These are phyloP conservation scores for Dipodascopsis tothii DNA, from an alignment of 805 yeast genomes.

Conservation along the genomic window DNA sequence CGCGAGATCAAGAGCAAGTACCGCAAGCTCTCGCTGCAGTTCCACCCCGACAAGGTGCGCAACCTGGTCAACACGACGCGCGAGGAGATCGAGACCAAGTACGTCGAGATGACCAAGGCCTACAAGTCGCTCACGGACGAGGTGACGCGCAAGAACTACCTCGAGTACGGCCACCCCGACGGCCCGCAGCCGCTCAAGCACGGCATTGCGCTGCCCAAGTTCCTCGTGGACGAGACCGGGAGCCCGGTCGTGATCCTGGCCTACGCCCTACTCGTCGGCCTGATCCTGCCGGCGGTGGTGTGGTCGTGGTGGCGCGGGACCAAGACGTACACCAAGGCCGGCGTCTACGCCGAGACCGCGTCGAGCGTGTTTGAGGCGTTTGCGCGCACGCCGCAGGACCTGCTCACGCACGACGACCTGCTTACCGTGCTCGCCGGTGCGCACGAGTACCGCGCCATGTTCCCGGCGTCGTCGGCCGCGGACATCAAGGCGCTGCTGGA, in stretches of 20 bases:
- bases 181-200: conserved; percentile 86
- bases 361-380: conserved; percentile 61
- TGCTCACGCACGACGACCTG: conserved; percentile 51
- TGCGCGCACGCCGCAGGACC: conserved; percentile 49
- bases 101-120: conserved; percentile 79
- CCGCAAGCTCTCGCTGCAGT: conserved; percentile 77
- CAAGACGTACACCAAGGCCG: conserved; percentile 70
- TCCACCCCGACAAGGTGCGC: conserved; percentile 88
- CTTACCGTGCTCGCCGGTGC: conserved; percentile 54
- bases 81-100: conserved; percentile 64
- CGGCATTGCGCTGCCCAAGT: conserved; percentile 92
- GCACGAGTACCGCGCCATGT: conserved; percentile 49
- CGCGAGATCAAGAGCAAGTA: conserved; percentile 73
- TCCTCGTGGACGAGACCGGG: conserved; percentile 74
- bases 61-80: conserved; percentile 47
- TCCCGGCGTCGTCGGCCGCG: conserved; percentile 38
- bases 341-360: conserved; percentile 80
- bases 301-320: conserved; percentile 83
- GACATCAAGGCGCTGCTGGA: conserved; percentile 47
- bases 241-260: conserved; percentile 57
- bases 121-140: conserved; percentile 94
- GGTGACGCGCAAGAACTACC: conserved; percentile 66
- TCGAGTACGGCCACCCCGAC: conserved; percentile 93
- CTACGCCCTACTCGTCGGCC: conserved; percentile 68
- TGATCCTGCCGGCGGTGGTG: conserved; percentile 52